Evolutionary conservation across 169 alveolate species (phyloP).

Genomic region (Besnoitia besnoiti): DNA sequence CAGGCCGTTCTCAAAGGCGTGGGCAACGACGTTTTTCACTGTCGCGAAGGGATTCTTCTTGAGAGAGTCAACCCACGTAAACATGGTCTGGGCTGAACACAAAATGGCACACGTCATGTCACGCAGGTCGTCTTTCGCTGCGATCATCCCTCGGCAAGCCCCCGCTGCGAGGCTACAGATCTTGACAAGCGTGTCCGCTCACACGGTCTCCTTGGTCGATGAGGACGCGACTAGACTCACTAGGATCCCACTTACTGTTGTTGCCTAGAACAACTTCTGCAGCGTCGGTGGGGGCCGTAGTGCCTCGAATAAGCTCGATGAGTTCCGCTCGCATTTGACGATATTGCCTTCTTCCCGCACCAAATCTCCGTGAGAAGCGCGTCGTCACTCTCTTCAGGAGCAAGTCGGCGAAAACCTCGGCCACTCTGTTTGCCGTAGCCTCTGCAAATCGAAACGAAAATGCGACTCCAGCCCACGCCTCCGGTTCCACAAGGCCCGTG

Average conservation of each 20-base stretch:
- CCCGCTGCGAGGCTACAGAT: no score
- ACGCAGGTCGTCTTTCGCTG: no score
- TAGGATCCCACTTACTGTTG: conserved; percentile 29
- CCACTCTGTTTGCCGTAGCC: background rate
- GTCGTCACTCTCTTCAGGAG: conserved; percentile 25
- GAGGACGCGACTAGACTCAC: no score
- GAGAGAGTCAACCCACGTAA: conserved; percentile 53
- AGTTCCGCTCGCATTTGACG: background rate
- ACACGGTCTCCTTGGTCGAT: no score
- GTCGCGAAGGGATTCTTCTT: conserved; percentile 59
- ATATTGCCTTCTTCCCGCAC: background rate
- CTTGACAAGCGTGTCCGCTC: no score
- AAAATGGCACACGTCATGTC: no score
- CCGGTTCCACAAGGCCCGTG: no score
- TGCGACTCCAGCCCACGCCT: no score
- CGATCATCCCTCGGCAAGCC: no score
- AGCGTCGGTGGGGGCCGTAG: background rate
- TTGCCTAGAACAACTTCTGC: conserved; percentile 9
- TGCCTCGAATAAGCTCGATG: background rate
- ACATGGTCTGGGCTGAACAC: conserved; percentile 41
- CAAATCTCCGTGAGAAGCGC: background rate
- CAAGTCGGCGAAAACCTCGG: conserved; percentile 7
- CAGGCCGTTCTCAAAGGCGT: conserved; percentile 48
- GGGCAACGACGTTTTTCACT: conserved; percentile 53
- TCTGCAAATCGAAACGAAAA: background rate